Evolutionary conservation across 805 yeast genomes (phyloP).

Genomic region (Huiozyma naganishii): DNA sequence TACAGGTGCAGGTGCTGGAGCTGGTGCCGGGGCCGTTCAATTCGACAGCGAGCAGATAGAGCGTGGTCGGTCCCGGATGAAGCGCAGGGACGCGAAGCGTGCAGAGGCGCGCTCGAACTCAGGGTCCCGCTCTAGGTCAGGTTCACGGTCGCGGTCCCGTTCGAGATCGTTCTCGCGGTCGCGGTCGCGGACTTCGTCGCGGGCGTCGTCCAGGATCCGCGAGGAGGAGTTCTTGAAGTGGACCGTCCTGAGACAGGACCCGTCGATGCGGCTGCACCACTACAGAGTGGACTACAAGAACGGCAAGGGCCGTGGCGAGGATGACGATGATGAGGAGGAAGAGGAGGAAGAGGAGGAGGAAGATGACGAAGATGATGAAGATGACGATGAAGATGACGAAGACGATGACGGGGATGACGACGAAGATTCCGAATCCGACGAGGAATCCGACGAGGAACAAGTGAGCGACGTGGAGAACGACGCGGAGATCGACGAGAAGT

Average conservation of each 20-base stretch:
- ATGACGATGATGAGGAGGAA: conserved; percentile 6
- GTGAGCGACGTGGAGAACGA: conserved; percentile 30
- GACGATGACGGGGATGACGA: conserved; percentile 53
- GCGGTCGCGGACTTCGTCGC: conserved; percentile 14
- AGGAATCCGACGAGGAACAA: conserved; percentile 32
- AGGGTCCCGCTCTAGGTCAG: conserved; percentile 1
- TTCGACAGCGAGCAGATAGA: conserved; percentile 23
- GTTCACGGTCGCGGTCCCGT: conserved; percentile 2
- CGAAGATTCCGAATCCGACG: conserved; percentile 25
- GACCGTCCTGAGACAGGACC: conserved; percentile 64
- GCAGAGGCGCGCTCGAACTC: background rate
- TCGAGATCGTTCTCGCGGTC: conserved; percentile 6
- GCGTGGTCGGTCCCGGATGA: conserved; percentile 22
- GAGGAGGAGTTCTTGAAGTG: conserved; percentile 40
- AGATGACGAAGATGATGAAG: background rate
- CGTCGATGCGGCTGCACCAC: conserved; percentile 47
- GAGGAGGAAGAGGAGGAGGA: conserved; percentile 1
- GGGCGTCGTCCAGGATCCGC: conserved; percentile 19
- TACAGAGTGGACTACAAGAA: conserved; percentile 9
- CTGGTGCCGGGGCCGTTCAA: conserved; percentile 10
- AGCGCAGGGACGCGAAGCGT: conserved; percentile 6
- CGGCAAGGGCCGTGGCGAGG: conserved; percentile 5
- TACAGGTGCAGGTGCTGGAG: conserved; percentile 4
- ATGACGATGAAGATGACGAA: conserved; percentile 28
- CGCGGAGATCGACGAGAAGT: conserved; percentile 22